Conservation (phyloP, 1,284 basidiomycete genomes). For the Anthracocystis walkeri region DNA sequence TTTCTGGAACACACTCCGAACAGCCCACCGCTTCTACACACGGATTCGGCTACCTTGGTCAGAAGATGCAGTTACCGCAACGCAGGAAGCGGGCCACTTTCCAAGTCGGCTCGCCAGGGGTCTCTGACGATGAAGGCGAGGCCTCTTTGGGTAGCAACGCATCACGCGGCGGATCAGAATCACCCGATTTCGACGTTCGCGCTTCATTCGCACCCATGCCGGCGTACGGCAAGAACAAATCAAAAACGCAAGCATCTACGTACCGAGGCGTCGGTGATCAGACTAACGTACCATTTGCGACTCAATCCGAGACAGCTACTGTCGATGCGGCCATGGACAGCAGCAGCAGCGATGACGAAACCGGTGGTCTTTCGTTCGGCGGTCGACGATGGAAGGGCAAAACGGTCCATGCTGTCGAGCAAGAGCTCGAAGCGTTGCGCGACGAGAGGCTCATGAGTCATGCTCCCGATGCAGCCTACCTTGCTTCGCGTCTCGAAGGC, state of each 20-base stretch:
- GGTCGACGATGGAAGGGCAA: slow-evolving; percentile 62
- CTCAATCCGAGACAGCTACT: slow-evolving; percentile 6
- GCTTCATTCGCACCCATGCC: slow-evolving; percentile 61
- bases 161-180: slow-evolving; percentile 39
- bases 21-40: slow-evolving; percentile 31
- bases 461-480: slow-evolving; percentile 61
- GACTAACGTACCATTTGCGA: not conserved
- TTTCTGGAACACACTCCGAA: slow-evolving; percentile 6
- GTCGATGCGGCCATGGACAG: slow-evolving; percentile 5
- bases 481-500: slow-evolving; percentile 60
- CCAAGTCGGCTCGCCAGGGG: slow-evolving; percentile 48
- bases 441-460: slow-evolving; percentile 62
- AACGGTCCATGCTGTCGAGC: slow-evolving; percentile 65
- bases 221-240: slow-evolving; percentile 27
- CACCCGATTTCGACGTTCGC: slow-evolving; percentile 55
- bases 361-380: slow-evolving; percentile 48
- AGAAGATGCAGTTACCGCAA: slow-evolving; percentile 31
- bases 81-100: slow-evolving; percentile 45
- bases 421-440: slow-evolving; percentile 59
- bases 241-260: slow-evolving; percentile 4
- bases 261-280: slow-evolving; percentile 31
- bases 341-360: slow-evolving; percentile 37
- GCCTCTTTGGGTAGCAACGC: slow-evolving; percentile 18
- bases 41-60: slow-evolving; percentile 36
- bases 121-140: slow-evolving; percentile 35